Base-by-base conservation (phyloP, 129 eudicot genomes). In the Chrysanthemum seticuspe region DNA sequence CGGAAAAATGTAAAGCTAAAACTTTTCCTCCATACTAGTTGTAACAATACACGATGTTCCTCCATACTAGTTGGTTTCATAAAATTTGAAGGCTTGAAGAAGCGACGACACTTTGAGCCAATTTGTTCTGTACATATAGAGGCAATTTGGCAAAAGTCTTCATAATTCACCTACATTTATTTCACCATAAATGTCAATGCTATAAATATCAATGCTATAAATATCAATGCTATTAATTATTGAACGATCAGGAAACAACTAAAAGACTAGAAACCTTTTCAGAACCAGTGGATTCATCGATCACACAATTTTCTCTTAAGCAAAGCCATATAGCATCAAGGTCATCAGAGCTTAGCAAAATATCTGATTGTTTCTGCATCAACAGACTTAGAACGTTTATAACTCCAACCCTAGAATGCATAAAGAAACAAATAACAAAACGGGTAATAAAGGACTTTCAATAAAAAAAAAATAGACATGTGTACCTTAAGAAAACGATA, bases 61-160 rank as follows among this genome's bases (percentile, higher is more conserved):
- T 21, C 21, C 21, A 21, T 21, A 21, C 21, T 21, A 21, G 21
- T 21, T 21, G 21, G n/a, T n/a, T 92, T 92, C 95, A 89, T 87
- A 79, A 92, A 92, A 83, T 87, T 92, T 57, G 98, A 92, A 36
- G 98, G 96, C 40, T 85, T 89, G 76, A 92, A 92, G 74, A 92
- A 92, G 31, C 91, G 91, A 13, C 94, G 83, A 75, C 98, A 92
- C 80, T 89, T 92, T 47, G 89, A 84, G 74, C 98, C 96, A 14
- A 89, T 87, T 70, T 92, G 98, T 75, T 92, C 95, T 25, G 95
- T 82, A 71, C 96, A 92, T 67, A 92, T 85, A 62, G 98, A 83
- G 59, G 96, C 98, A 74, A 92, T 92, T 78, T 92, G 98, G 89
- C 98, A 92, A 75, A 92, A 92, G 81, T 92, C 98, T 85, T 92